Evolutionary conservation across 345 rosid species (phyloP), one percentile per base, ranked within the genome.

Genomic region (Acer campestre): DNA sequence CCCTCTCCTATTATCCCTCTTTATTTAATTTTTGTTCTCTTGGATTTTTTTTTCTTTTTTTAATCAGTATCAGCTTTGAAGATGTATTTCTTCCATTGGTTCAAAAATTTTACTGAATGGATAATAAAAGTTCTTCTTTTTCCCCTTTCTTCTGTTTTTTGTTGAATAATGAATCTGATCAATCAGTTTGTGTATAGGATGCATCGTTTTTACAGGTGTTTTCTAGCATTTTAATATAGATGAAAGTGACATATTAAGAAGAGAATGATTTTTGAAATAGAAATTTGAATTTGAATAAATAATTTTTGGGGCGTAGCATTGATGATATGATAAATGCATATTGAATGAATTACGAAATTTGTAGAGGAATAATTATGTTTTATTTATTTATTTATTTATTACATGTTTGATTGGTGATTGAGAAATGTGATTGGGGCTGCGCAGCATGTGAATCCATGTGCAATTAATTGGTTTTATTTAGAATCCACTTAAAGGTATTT

Each of bases 371-470:
- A 31, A 31, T 1, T 4, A 35, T 3, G 1, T 35, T 3, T 35
- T 4, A 3, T 35, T 35, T 4, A 35, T 35, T 35, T 4, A 3
- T 35, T 35, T 3, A 31, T 31, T 4, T 35, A 35, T 35, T 35
- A 35, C 38, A 35, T 35, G 38, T 13, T 49, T 49, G 55, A 13
- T 49, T 13, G 17, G 17, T 13, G 55, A 49, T 49, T 49, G 18
- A 49, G 17, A 49, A 13, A 12, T 49, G 55, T 13, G 4, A 12
- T 11, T 12, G 55, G 18, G 55, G 1, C 38, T 13, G 55, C 18
- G 13, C 42, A 11, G 14, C 79, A 68, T 27, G 49, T 72, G 76
- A 51, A 25, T 10, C 61, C 81, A 73, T 67, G 68, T 73, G 77
- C 51, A 35, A 35, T 4, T 35, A 71, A 20, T 49, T 11, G 12